A percentile compares a stretch with the other conserved stretches of the same genome.
Evolutionary conservation across 768 basidiomycete genomes (phyloP).

Genomic region (Calocybe indica): DNA sequence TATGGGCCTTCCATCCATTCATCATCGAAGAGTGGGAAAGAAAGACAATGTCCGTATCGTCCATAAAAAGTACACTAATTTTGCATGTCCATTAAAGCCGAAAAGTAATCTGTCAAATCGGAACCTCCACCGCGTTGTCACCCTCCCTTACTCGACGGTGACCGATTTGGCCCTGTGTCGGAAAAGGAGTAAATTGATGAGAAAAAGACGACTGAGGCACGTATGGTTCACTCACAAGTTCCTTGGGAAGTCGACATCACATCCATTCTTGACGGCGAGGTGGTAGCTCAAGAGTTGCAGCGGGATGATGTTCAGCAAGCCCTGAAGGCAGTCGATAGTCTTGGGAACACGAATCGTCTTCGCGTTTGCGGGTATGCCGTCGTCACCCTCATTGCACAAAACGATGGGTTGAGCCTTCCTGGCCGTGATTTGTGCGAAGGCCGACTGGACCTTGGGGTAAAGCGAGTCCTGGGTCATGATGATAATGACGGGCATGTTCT

Average conservation of each 20-base stretch:
- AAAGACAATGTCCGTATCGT: too few relatives aligned
- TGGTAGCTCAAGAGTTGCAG: conserved; percentile 95
- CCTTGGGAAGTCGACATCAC: conserved; percentile 97
- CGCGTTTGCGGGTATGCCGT: conserved; percentile 62
- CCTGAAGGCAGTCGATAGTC: conserved; percentile 93
- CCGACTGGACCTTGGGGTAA: conserved; percentile 97
- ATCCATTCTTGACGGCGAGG: conserved; percentile 91
- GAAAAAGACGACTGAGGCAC: neutral
- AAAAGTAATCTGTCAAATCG: too few relatives aligned
- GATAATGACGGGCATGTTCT: conserved; percentile 98
- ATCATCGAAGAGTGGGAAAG: too few relatives aligned
- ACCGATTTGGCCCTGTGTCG: conserved; percentile 65
- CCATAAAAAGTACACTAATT: neutral
- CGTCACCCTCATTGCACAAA: conserved; percentile 91
- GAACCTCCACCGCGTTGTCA: neutral
- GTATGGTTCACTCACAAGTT: conserved; percentile 63
- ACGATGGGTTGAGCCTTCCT: conserved; percentile 95
- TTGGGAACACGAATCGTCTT: conserved; percentile 93
- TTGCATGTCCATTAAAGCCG: neutral
- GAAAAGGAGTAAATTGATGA: neutral
- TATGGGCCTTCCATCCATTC: too few relatives aligned
- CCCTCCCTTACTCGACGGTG: conserved; percentile 54
- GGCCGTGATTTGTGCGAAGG: conserved; percentile 94
- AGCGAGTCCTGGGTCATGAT: conserved; percentile 99
- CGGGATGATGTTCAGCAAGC: conserved; percentile 93